Evolutionary conservation across 176 grass and related monocot species (phyloP), one percentile per base, ranked within the genome.

Genomic region (Aegilops bicornis): DNA sequence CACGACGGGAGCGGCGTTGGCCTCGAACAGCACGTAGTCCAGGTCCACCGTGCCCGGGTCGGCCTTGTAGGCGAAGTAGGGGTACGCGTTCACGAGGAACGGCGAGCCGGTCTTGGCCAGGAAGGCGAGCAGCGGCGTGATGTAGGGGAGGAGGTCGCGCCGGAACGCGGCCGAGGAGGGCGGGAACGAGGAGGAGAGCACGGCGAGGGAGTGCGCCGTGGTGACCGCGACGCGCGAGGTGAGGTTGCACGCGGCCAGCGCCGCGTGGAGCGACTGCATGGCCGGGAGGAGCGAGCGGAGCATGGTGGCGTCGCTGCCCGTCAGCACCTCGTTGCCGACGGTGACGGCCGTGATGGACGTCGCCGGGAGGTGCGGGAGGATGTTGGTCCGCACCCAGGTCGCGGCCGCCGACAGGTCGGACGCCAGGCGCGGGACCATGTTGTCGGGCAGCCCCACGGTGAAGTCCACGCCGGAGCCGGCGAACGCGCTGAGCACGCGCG

Each of bases 321-420:
- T 85, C 24, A 98, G 92, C 39, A 98, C 93, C 89, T 98, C 96
- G 90, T 98, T 98, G 70, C 96, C 96, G 14, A 96, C 93, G 4
- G 93, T 98, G 62, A 98, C 67, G 1, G 88, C 81, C 23, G 83
- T 76, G 81, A 98, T 87, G 17, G 73, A 87, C 40, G 95, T 93
- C 10, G 67, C 83, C 4, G 93, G 87, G n/a, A 95, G 10, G 89
- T 98, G 93, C 3, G 93, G 95, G 12, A 93, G 81, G 64, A 98
- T 78, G 48, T 87, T 89, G 48, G 86, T 27, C 27, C 69, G 12
- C 84, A 95, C 87, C 95, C 95, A 98, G 8, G 89, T 4, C 2
- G 83, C 32, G 2, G 95, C 90, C 1, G 87, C 83, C 20, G 91
- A 87, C 1, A 83, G 87, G 54, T 91, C 89, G 14, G 84, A 27